Evolutionary conservation across 1,284 basidiomycete genomes (phyloP), one percentile per base, ranked within the genome.

Genomic region (Stereum hirsutum): DNA sequence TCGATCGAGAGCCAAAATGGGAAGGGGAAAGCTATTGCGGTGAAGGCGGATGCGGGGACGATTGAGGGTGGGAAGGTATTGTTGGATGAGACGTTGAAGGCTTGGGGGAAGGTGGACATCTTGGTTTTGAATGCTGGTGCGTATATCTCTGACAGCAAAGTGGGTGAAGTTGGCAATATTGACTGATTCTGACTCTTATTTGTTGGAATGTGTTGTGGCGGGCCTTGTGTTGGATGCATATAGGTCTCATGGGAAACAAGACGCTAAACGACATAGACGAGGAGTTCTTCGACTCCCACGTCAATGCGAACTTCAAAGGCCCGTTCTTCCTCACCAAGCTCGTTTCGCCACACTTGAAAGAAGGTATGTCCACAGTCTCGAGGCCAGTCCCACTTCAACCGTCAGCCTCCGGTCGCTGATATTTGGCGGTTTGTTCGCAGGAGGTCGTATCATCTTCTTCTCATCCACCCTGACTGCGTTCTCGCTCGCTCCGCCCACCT

Each of bases 71-170:
- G 67, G 15, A 57, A 67, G 43, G 42, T 52, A 6, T 61, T 78
- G 17, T 49, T 78, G 10, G 64, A 71, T 36, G 66, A 69, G 51
- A 64, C 72, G 3, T 52, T 74, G 14, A 64, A 64, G 47, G 58
- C 61, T 11, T 72, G 74, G 44, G 72, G 75, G 5, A 63, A 61
- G 45, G 54, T 78, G 44, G 75, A 79, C 52, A 74, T 80, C 49
- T 55, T 80, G 21, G 66, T 77, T 2, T 58, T 77, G 46, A 78
- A 77, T 50, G 72, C 75, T 3, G 72, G n/a, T n/a, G n/a, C n/a
- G n/a, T n/a, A n/a, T n/a, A n/a, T n/a, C n/a, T n/a, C n/a, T n/a
- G n/a, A n/a, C n/a, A n/a, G n/a, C n/a, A n/a, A n/a, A n/a, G n/a
- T n/a, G n/a, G n/a, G n/a, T n/a, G n/a, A n/a, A n/a, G n/a, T n/a